Base-by-base conservation (phyloP, 805 yeast species). In the Candida ulmi region DNA sequence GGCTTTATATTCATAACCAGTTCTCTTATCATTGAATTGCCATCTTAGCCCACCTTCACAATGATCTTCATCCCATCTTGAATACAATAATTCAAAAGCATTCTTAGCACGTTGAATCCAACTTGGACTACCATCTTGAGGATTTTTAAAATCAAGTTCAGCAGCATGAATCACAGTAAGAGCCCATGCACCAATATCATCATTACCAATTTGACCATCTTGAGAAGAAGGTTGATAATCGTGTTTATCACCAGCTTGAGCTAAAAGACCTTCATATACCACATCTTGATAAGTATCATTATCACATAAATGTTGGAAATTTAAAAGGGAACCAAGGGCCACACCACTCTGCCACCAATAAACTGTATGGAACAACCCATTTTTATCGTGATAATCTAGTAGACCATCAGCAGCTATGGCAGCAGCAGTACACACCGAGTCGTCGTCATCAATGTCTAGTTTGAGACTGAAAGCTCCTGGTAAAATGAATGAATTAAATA, bases 341-440 rank as follows among this genome's bases (percentile, higher is more conserved):
- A 86, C 91, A 52, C 95, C 95, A 30, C 90, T 88, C 60, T 83
- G 80, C 95, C 95, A 86, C 88, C 93, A 88, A 62, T 80, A 81
- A 58, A 88, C 88, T 45, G 71, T 56, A 11, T 74, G 65, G 54
- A 83, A 83, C 76, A 73, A 72, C 18, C 91, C 95, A 23, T 46
- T 42, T 16, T 88, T 88, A 44, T 73, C 75, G 53, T 84, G 81
- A 59, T 84, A 84, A 58, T 78, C 79, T 56, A 82, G 61, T 46
- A 79, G 65, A 48, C 88, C 90, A 13, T 66, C 58, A 12, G 78
- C 74, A n/a, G 83, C 62, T 26, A 77, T 56, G 0, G 74, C 64
- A 1, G 84, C 74, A 3, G 78, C 84, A 19, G 63, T 53, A 49
- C 80, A 52, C 5, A 46, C 30, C 16, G 47, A 40, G 9, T 27